Conservation (phyloP, 495 filamentous ascomycete species). For the Aspergillus bridgeri region DNA sequence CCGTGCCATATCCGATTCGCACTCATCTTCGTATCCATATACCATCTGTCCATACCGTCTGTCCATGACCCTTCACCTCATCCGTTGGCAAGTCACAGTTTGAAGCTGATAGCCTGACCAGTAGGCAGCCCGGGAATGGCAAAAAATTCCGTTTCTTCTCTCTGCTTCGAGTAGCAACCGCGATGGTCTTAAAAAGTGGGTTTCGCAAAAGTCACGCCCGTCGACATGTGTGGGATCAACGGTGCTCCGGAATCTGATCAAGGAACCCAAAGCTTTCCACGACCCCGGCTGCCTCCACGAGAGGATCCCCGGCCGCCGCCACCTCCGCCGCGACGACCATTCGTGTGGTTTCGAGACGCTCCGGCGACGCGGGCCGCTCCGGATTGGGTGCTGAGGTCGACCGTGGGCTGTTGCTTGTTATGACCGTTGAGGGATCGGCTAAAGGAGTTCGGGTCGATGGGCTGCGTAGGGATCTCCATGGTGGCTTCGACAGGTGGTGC, state of each 20-base stretch:
- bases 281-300: constrained; percentile 41
- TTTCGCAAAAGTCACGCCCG: constrained; percentile 21
- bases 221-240: constrained; percentile 20
- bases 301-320: constrained; percentile 28
- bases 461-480: constrained; percentile 46
- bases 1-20: constrained; percentile 13
- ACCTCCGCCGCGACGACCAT: constrained; percentile 32
- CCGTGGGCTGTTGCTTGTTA: constrained; percentile 29
- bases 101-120: constrained; percentile 17
- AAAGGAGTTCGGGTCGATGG: constrained; percentile 56
- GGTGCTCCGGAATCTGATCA: constrained; percentile 30
- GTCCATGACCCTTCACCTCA: constrained; percentile 17
- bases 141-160: constrained; percentile 14
- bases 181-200: constrained; percentile 16
- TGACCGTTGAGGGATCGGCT: constrained; percentile 38
- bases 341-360: constrained; percentile 33
- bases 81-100: constrained; percentile 10
- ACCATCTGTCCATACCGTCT: constrained; percentile 16
- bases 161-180: constrained; percentile 23
- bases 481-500: constrained; percentile 27
- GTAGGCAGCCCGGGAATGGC: constrained; percentile 19
- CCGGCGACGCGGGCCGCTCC: constrained; percentile 37
- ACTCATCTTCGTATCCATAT: constrained; percentile 19
- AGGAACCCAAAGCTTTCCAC: constrained; percentile 55
- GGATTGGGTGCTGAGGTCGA: constrained; percentile 38